Conservation (phyloP, 306 rosid genomes). For the Lathyrus oleraceus region DNA sequence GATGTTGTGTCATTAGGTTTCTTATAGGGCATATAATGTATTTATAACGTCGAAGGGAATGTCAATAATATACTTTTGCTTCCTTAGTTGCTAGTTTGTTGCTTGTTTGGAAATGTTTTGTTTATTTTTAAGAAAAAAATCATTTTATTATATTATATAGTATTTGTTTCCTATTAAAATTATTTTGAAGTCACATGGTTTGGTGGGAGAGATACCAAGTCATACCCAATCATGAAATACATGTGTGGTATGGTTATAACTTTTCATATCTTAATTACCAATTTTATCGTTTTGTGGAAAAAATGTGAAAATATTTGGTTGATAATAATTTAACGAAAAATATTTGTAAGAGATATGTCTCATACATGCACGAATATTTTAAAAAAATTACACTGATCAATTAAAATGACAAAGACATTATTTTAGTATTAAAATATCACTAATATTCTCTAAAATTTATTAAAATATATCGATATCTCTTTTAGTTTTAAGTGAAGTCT, state of each 20-base stretch:
- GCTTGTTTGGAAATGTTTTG: not conserved
- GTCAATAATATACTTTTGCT: constrained; percentile 11
- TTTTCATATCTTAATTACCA: not conserved
- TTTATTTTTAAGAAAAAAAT: not conserved
- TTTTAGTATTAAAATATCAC: too few species aligned
- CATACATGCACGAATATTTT: not conserved
- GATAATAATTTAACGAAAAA: not conserved
- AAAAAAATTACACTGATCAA: not conserved
- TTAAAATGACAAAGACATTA: too few species aligned
- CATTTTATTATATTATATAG: not conserved
- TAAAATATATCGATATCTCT: too few species aligned
- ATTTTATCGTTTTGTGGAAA: not conserved
- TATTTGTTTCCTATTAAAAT: not conserved
- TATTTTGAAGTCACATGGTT: constrained; percentile 8
- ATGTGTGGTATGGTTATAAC: constrained; percentile 28
- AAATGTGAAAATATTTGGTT: not conserved
- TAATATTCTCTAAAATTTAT: too few species aligned
- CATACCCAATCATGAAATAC: constrained; percentile 27
- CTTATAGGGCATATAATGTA: constrained; percentile 2
- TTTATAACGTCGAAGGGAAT: not conserved
- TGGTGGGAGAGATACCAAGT: not conserved
- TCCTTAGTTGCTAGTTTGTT: constrained; percentile 1
- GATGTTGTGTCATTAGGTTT: not conserved
- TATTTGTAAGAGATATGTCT: not conserved
- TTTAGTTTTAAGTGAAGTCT: too few species aligned